These are phyloP conservation scores for Aspergillus wentii DNA, from an alignment of 495 filamentous ascomycete species.

Conservation along the genomic window DNA sequence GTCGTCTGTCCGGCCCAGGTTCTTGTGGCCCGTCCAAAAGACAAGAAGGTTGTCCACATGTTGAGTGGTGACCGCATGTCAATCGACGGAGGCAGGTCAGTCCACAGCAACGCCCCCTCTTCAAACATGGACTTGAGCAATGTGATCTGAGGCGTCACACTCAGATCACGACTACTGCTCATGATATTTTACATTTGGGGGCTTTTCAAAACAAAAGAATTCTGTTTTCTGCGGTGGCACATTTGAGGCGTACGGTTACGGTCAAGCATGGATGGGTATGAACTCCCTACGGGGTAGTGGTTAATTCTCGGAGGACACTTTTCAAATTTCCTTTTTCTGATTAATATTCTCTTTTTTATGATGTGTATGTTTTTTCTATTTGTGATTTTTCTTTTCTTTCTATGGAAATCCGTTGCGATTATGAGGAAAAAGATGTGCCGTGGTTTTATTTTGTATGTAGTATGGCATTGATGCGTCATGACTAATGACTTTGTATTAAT, in stretches of 20 bases:
- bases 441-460: conserved; percentile 17
- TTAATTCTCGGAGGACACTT: too few species aligned
- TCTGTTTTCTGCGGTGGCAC: conserved; percentile 7
- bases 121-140: conserved; percentile 47
- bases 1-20: conserved; percentile 94
- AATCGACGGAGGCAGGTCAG: conserved; percentile 28
- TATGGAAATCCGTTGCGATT: conserved; percentile 6
- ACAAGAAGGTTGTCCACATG: conserved; percentile 6
- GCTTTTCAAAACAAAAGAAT: too few species aligned
- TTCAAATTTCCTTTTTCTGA: too few species aligned
- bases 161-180: too few species aligned
- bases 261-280: too few species aligned
- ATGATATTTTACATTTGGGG: conserved; percentile 2
- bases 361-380: neutral
- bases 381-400: conserved; percentile 2
- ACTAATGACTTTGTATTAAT: conserved; percentile 14
- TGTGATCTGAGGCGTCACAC: conserved; percentile 46
- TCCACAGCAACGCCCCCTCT: conserved; percentile 42
- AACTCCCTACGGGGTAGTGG: too few species aligned
- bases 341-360: too few species aligned
- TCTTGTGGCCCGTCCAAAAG: conserved; percentile 55
- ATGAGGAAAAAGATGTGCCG: too few species aligned
- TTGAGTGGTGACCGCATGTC: neutral
- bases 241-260: too few species aligned
- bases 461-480: conserved; percentile 25